Conservation (phyloP, 306 rosid genomes). For the Aeschynomene evenia region DNA sequence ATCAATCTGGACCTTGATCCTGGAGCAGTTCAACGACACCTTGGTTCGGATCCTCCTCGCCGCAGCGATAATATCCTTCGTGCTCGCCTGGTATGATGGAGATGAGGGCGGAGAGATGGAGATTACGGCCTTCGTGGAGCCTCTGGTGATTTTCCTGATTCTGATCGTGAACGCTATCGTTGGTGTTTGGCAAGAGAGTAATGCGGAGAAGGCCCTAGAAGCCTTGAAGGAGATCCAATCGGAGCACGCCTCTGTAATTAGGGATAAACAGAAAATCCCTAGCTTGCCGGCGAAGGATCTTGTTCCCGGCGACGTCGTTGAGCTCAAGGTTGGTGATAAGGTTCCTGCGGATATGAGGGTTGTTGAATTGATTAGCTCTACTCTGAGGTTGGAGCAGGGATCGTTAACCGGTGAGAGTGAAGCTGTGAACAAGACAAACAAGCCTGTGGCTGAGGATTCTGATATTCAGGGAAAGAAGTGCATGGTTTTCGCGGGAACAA, state of each 20-base stretch:
- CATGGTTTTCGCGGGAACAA: conserved; percentile 73
- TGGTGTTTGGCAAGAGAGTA: conserved; percentile 93
- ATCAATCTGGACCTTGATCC: conserved; percentile 62
- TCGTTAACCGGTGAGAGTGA: conserved; percentile 61
- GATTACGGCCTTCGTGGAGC: conserved; percentile 61
- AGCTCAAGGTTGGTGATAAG: conserved; percentile 60
- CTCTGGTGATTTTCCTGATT: conserved; percentile 53
- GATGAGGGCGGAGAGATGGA: conserved; percentile 59
- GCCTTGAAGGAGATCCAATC: conserved; percentile 94
- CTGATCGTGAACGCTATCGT: conserved; percentile 64
- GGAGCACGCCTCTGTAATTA: conserved; percentile 67
- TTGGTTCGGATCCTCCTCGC: conserved; percentile 78
- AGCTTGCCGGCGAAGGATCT: conserved; percentile 72
- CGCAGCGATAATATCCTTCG: conserved; percentile 84
- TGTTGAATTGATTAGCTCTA: conserved; percentile 53
- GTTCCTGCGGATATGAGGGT: conserved; percentile 62
- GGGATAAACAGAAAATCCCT: conserved; percentile 44
- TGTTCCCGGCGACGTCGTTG: conserved; percentile 67
- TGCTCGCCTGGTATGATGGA: conserved; percentile 83
- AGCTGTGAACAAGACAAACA: conserved; percentile 52
- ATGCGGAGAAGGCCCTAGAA: conserved; percentile 93
- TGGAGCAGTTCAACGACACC: conserved; percentile 89
- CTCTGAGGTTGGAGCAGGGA: conserved; percentile 57
- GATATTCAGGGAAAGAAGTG: conserved; percentile 54
- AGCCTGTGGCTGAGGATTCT: conserved; percentile 42